Evolutionary conservation across 2,329 filamentous ascomycete genomes (phyloP), one percentile per base, ranked within the genome.

Genomic region (Ophiostoma novo-ulmi): DNA sequence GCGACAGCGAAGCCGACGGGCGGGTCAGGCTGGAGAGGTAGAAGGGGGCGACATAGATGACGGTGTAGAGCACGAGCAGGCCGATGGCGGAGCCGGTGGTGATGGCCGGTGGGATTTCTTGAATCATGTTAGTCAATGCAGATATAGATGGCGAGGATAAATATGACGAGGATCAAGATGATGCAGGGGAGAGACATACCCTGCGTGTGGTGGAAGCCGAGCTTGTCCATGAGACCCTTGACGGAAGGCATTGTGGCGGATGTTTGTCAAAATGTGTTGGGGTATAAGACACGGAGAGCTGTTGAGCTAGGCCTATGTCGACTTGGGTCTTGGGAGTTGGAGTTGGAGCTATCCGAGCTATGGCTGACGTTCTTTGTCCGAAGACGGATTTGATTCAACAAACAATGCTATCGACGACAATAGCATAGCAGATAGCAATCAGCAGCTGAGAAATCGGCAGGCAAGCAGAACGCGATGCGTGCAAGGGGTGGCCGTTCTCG

Each of bases 11-110:
- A 36, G 88, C 85, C 8, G 92, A 95, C 7, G 94, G 93, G 69
- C 94, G 88, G 5, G 94, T 96, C 26, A 88, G 85, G 4, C 88
- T 80, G 26, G 90, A 95, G 73, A 94, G 84, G 82, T 99, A 97
- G 80, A 98, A 93, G 35, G 95, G 94, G 3, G 91, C 82, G 76
- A 99, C 92, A 81, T 98, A 99, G 81, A 93, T 81, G 75, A 93
- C 79, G n/a, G 93, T 97, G 80, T 96, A 97, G 73, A 89, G 80
- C 73, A 81, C 80, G 63, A 81, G 78, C 44, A 81, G 73, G 36
- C 74, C 74, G 64, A 77, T 75, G 73, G 81, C 81, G 38, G 78
- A 78, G 64, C 72, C 71, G 41, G 79, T 79, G 71, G 77, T 80
- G 76, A 82, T 80, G 73, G 80, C 80, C 39, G 81, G 81, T 44